These are phyloP conservation scores for Aureobasidium sp. DNA, from an alignment of 2,329 filamentous ascomycete genomes.

Conservation along the genomic window DNA sequence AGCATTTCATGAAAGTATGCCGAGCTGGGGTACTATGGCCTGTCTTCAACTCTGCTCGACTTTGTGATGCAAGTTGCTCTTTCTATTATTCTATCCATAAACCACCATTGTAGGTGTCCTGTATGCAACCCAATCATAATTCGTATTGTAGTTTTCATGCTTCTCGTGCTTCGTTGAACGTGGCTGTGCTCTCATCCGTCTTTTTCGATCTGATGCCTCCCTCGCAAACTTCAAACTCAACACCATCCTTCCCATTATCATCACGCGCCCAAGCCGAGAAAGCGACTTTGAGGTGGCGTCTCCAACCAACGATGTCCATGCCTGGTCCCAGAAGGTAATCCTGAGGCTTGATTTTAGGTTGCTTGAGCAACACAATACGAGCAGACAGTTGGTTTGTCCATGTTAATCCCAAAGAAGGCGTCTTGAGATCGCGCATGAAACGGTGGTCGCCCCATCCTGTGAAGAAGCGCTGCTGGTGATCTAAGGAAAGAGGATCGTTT, in stretches of 20 bases:
- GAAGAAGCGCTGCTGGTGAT: slow-evolving; percentile 91
- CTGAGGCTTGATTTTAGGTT: slow-evolving; percentile 44
- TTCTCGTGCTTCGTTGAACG: not conserved
- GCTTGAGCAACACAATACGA: slow-evolving; percentile 73
- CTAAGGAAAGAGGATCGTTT: slow-evolving; percentile 59
- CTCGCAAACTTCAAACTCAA: slow-evolving; percentile 69
- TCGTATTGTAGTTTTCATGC: not conserved
- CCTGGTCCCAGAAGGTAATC: slow-evolving; percentile 36
- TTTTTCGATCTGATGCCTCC: slow-evolving; percentile 43
- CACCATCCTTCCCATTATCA: slow-evolving; percentile 44
- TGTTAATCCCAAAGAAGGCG: slow-evolving; percentile 76
- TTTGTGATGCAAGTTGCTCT: not conserved
- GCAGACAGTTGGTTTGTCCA: slow-evolving; percentile 87
- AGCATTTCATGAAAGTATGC: too few species aligned
- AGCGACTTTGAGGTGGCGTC: slow-evolving; percentile 77
- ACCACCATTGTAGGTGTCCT: not conserved
- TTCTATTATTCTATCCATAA: not conserved
- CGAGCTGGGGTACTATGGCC: not conserved
- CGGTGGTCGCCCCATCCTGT: slow-evolving; percentile 78
- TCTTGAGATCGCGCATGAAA: slow-evolving; percentile 55
- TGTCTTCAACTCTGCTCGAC: not conserved
- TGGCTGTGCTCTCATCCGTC: not conserved
- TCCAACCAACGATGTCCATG: slow-evolving; percentile 52
- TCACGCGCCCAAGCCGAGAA: slow-evolving; percentile 69
- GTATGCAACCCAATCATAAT: not conserved